phyloP scores from a whole-genome alignment of 2,329 filamentous ascomycete genomes.

The Verticillium isaacii region DNA sequence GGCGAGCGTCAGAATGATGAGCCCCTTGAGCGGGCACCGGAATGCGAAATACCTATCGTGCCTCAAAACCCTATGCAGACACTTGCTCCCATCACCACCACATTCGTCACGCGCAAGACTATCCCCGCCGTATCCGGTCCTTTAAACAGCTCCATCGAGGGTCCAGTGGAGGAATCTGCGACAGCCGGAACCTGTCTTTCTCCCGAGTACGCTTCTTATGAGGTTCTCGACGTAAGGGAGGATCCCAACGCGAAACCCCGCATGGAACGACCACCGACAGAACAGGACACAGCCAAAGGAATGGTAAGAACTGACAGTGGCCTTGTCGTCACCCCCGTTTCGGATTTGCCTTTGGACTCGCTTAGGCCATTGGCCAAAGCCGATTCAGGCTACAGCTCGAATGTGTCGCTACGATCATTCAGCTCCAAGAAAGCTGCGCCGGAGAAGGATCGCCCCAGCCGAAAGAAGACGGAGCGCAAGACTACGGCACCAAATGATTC shows the following conservation, averaged over 20 bases:
- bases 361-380: slow-evolving; percentile 47
- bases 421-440: slow-evolving; percentile 21
- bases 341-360: slow-evolving; percentile 25
- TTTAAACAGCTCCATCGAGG: slow-evolving; percentile 39
- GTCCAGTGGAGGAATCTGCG: slow-evolving; percentile 41
- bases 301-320: slow-evolving; percentile 43
- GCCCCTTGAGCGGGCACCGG: background rate
- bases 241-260: slow-evolving; percentile 39
- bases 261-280: slow-evolving; percentile 14
- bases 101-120: background rate
- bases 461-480: slow-evolving; percentile 1
- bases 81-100: background rate
- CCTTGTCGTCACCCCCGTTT: slow-evolving; percentile 39
- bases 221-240: slow-evolving; percentile 34
- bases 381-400: slow-evolving; percentile 60
- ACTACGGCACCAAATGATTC: background rate
- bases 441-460: background rate
- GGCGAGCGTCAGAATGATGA: slow-evolving; percentile 1
- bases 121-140: slow-evolving; percentile 13
- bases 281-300: slow-evolving; percentile 16
- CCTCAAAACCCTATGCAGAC: background rate
- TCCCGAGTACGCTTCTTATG: slow-evolving; percentile 25
- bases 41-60: background rate
- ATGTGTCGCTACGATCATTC: slow-evolving; percentile 52
- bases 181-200: slow-evolving; percentile 30